Percentiles rank a stretch among this genome's conserved stretches.
Evolutionary conservation across 2,329 filamentous ascomycete genomes (phyloP).

Genomic region (Scleromitrula shiraiana): DNA sequence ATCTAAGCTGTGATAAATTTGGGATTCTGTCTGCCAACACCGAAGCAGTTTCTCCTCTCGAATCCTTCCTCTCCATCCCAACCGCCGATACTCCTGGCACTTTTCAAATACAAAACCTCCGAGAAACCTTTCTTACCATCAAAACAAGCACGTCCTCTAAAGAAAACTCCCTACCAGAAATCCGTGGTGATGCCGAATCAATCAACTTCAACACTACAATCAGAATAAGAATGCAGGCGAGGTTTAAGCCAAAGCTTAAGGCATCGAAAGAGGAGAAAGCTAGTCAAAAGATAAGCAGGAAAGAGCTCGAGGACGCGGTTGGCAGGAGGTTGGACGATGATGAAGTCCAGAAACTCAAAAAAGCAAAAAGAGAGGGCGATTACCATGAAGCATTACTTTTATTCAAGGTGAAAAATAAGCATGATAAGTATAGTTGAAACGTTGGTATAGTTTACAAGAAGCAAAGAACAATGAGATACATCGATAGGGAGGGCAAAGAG

Average conservation of each 20-base stretch:
- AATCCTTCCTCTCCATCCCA: constrained; percentile 66
- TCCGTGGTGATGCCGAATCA: constrained; percentile 67
- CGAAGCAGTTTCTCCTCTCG: constrained; percentile 75
- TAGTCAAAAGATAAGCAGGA: constrained; percentile 74
- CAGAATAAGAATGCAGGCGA: constrained; percentile 85
- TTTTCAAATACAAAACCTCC: constrained; percentile 67
- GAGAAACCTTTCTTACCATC: constrained; percentile 61
- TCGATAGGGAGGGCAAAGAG: no score
- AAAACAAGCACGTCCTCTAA: constrained; percentile 44
- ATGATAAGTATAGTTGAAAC: constrained; percentile 66
- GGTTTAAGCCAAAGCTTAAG: constrained; percentile 80
- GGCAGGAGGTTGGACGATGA: constrained; percentile 73
- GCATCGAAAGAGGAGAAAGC: constrained; percentile 77
- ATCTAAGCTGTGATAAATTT: constrained; percentile 77
- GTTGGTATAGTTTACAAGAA: not conserved
- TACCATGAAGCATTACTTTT: constrained; percentile 83
- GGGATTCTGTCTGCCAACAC: constrained; percentile 69
- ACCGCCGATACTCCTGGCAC: constrained; percentile 58
- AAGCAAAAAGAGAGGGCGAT: constrained; percentile 74
- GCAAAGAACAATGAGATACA: not conserved
- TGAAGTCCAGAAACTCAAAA: constrained; percentile 77
- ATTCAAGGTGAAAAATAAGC: constrained; percentile 85
- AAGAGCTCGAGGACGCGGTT: constrained; percentile 74
- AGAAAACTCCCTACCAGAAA: constrained; percentile 46
- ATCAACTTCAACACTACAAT: constrained; percentile 64